phyloP scores from a whole-genome alignment of 2,329 filamentous ascomycete genomes.

The Cordyceps tenuipes region DNA sequence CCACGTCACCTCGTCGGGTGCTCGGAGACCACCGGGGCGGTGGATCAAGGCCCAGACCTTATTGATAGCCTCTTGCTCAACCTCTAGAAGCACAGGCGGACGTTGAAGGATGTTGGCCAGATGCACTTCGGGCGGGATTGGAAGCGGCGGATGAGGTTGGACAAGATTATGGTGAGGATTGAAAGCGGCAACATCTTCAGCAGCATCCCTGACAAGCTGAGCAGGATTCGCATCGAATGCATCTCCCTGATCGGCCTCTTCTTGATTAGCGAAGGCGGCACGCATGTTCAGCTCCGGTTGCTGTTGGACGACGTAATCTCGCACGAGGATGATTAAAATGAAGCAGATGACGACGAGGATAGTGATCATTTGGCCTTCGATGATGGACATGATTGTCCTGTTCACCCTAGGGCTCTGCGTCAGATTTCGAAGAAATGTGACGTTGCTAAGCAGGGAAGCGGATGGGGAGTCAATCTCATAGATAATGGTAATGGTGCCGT shows the following conservation, averaged over 20 bases:
- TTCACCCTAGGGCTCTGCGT: constrained; percentile 68
- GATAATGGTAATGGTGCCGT: constrained; percentile 1
- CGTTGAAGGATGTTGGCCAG: neutral
- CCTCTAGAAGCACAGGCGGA: neutral
- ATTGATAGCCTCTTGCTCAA: constrained; percentile 2
- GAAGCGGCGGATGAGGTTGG: neutral
- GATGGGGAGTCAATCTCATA: constrained; percentile 11
- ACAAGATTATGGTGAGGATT: neutral
- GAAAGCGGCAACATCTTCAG: neutral
- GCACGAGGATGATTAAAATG: constrained; percentile 91
- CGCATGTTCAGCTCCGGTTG: constrained; percentile 86
- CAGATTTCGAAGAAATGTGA: constrained; percentile 48
- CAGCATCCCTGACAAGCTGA: neutral
- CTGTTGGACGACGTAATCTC: constrained; percentile 97
- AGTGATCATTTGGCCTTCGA: constrained; percentile 93
- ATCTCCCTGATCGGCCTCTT: constrained; percentile 13
- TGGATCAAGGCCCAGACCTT: neutral
- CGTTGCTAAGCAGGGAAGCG: constrained; percentile 46
- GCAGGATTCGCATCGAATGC: constrained; percentile 14
- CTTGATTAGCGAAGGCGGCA: constrained; percentile 48
- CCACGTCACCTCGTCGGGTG: constrained; percentile 15
- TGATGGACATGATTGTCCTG: constrained; percentile 66
- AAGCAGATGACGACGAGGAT: constrained; percentile 86
- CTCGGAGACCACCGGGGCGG: neutral
- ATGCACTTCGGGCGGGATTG: neutral